These are phyloP conservation scores for Anethum foeniculum DNA, from an alignment of 140 eudicot species.

Conservation along the genomic window DNA sequence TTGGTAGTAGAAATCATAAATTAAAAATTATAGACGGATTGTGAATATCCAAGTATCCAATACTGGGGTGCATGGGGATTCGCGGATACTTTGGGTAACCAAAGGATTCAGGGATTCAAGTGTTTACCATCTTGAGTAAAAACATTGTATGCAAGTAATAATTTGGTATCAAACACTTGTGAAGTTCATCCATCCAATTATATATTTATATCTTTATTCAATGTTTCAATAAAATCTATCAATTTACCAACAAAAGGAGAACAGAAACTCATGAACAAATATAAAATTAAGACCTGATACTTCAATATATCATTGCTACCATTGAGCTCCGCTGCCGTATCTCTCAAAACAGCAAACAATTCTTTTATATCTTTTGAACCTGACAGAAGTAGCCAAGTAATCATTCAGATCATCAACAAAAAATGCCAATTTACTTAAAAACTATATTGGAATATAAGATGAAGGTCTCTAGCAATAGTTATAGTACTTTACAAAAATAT, in stretches of 20 bases:
- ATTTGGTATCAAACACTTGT: not conserved
- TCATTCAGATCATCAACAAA: not conserved
- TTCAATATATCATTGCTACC: slow-evolving; percentile 50
- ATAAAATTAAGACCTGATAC: slow-evolving; percentile 50
- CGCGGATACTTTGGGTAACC: no score
- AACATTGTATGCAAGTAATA: not conserved
- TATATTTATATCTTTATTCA: no score
- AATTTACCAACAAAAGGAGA: not conserved
- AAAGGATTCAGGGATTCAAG: no score
- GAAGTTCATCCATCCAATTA: not conserved
- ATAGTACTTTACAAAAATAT: not conserved
- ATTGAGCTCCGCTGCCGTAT: slow-evolving; percentile 49
- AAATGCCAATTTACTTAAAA: not conserved
- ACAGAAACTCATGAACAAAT: not conserved
- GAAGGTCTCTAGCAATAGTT: not conserved
- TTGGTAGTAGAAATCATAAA: no score
- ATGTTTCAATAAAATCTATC: not conserved
- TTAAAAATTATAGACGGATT: no score
- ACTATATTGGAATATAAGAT: not conserved
- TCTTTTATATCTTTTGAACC: slow-evolving; percentile 82
- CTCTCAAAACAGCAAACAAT: slow-evolving; percentile 48
- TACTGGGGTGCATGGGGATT: no score
- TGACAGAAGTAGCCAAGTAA: slow-evolving; percentile 23
- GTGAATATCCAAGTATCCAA: no score
- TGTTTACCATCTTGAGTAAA: not conserved